These are phyloP conservation scores for Benincasa hispida DNA, from an alignment of 306 rosid genomes.

Conservation along the genomic window DNA sequence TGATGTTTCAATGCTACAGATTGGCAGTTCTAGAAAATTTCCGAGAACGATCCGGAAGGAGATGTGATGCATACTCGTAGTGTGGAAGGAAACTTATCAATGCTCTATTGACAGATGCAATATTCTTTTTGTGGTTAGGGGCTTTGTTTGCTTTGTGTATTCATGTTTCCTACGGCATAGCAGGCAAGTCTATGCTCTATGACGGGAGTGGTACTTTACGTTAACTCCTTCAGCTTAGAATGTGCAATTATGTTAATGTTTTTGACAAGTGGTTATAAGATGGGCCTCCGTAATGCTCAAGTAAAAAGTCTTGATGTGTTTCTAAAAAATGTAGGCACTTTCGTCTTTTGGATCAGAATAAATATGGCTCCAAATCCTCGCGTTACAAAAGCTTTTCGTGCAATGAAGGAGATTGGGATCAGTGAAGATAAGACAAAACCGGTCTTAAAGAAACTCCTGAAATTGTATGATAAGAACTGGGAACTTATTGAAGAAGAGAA, in stretches of 20 bases:
- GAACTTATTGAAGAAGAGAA: slow-evolving; percentile 83
- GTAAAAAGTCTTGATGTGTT: neutral
- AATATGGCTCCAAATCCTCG: slow-evolving; percentile 66
- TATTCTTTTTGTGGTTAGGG: neutral
- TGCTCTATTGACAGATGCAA: neutral
- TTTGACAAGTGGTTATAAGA: neutral
- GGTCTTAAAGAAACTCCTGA: slow-evolving; percentile 58
- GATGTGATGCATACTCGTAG: neutral
- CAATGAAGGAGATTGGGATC: slow-evolving; percentile 67
- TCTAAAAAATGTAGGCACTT: neutral
- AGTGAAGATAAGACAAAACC: slow-evolving; percentile 54
- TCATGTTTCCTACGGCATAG: neutral
- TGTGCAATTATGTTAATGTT: neutral
- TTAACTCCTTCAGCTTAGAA: neutral
- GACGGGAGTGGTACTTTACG: neutral
- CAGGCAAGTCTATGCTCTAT: neutral
- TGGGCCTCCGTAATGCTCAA: neutral
- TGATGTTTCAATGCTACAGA: slow-evolving; percentile 2
- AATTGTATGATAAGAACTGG: slow-evolving; percentile 72
- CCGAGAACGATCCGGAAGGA: neutral
- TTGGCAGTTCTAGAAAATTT: neutral
- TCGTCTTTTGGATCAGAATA: neutral
- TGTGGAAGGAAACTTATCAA: neutral
- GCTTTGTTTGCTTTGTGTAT: neutral
- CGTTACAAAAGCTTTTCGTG: slow-evolving; percentile 43